Evolutionary conservation across 495 filamentous ascomycete genomes (phyloP), one percentile per base, ranked within the genome.

Genomic region (Parathielavia appendiculata): DNA sequence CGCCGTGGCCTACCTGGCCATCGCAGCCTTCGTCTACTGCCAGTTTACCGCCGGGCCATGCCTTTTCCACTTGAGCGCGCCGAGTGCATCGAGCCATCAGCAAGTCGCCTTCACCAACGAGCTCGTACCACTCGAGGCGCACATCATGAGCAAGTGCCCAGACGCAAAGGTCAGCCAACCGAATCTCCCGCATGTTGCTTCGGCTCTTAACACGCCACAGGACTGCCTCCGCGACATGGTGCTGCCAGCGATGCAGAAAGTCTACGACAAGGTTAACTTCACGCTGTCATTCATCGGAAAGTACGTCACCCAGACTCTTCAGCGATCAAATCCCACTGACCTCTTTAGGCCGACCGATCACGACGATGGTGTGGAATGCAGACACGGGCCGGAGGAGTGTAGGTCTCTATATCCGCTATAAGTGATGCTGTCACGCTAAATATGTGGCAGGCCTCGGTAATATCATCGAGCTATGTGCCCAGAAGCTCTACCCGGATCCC

Each of bases 61-160:
- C 26, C 35, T 5, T 5, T 41, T 23, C n/a, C 41, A 14, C 3
- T 10, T 13, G 10, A n/a, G 14, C 20, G 26, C 12, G 16, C 19
- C 35, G 13, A 22, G 35, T 14, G 17, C 17, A 5, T 34, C 22
- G 5, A 47, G 9, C 17, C 40, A 13, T 8, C n/a, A n/a, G 10
- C 53, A 30, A 10, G 52, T 12, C 17, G 40, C 40, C 13, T n/a
- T 26, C 8, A 1, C 10, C 22, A 45, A 19, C 1, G 52, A 58
- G 34, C 58, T 69, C 51, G 85, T 96, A 12, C 86, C 91, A 4
- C 75, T 98, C 10, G 93, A 98, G 67, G 88, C 89, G 55, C 90
- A 95, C 66, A 88, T 96, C 59, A 96, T 96, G 87, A 88, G 86
- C 72, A 96, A 97, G 76, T 98, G 93, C 64, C 93, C 93, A 1